Percentiles rank a stretch among this genome's conserved stretches.
These are phyloP conservation scores for Annona cherimola DNA, from an alignment of 164 flowering plant genomes.

Conservation along the genomic window DNA sequence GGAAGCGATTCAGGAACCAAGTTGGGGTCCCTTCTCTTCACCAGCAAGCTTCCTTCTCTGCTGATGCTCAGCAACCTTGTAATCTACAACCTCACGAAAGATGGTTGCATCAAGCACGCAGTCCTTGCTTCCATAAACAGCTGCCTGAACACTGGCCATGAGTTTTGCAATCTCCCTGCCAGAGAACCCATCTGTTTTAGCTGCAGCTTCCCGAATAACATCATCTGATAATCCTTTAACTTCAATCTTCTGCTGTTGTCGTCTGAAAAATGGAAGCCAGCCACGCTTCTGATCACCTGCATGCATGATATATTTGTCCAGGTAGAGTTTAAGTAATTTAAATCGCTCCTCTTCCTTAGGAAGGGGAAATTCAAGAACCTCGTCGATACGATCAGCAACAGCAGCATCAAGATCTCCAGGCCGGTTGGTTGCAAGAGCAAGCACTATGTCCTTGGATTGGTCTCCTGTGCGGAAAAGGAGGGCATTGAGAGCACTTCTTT, in stretches of 20 bases:
- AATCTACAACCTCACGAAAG: constrained; percentile 93
- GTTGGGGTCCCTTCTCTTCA: constrained; percentile 12
- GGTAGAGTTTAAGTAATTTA: constrained; percentile 77
- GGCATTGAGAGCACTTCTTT: constrained; percentile 95
- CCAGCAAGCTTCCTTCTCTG: constrained; percentile 74
- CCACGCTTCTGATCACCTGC: constrained; percentile 70
- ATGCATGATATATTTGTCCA: constrained; percentile 77
- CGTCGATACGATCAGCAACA: constrained; percentile 88
- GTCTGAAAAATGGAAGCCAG: constrained; percentile 42
- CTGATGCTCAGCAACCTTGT: constrained; percentile 93
- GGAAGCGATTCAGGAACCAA: neutral
- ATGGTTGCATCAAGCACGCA: constrained; percentile 71
- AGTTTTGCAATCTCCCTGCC: constrained; percentile 96
- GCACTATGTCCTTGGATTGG: constrained; percentile 95
- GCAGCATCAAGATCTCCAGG: constrained; percentile 98
- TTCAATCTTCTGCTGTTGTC: constrained; percentile 70
- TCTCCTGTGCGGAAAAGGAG: constrained; percentile 96
- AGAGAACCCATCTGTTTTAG: constrained; percentile 83
- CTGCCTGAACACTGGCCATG: constrained; percentile 98
- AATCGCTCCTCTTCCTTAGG: constrained; percentile 87
- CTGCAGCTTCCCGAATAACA: constrained; percentile 73
- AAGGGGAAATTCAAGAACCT: constrained; percentile 84
- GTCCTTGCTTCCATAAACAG: constrained; percentile 83
- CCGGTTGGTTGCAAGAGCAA: constrained; percentile 95
- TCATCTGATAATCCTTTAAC: constrained; percentile 79